Conservation (phyloP, 148 eudicot species). For the Polygonum maritimum region DNA sequence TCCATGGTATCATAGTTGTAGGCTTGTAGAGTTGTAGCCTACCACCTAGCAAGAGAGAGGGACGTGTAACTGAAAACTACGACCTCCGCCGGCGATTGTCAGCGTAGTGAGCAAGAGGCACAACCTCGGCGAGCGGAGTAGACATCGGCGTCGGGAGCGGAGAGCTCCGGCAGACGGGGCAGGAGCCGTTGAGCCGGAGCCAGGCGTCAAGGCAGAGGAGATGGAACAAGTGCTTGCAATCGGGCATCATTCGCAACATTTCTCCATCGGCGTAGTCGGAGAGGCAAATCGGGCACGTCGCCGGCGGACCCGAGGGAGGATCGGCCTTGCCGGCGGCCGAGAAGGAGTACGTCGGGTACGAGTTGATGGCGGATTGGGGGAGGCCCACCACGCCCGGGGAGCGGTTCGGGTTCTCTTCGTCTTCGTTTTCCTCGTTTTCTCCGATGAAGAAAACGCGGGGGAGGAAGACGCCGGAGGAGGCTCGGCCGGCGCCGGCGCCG, state of each 20-base stretch:
- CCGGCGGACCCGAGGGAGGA: background rate
- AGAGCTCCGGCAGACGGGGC: slow-evolving; percentile 89
- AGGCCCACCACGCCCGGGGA: slow-evolving; percentile 48
- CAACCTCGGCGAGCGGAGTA: slow-evolving; percentile 83
- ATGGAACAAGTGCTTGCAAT: slow-evolving; percentile 74
- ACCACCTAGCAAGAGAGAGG: background rate
- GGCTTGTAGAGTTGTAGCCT: too few relatives aligned
- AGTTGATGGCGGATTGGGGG: slow-evolving; percentile 53
- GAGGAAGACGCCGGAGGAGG: slow-evolving; percentile 28
- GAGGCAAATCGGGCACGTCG: slow-evolving; percentile 69
- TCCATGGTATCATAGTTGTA: too few relatives aligned
- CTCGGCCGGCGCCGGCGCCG: background rate
- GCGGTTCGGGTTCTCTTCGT: slow-evolving; percentile 17
- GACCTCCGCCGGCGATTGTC: slow-evolving; percentile 56
- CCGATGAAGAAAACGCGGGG: slow-evolving; percentile 80
- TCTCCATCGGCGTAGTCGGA: slow-evolving; percentile 70
- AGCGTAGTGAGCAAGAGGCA: slow-evolving; percentile 68
- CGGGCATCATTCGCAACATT: slow-evolving; percentile 86
- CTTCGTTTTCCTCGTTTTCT: slow-evolving; percentile 47
- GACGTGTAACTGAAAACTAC: slow-evolving; percentile 8
- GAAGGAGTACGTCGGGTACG: slow-evolving; percentile 66
- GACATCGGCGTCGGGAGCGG: slow-evolving; percentile 91
- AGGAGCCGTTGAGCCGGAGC: slow-evolving; percentile 72
- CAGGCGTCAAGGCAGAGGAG: slow-evolving; percentile 72
- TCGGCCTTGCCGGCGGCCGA: slow-evolving; percentile 3